These are phyloP conservation scores for Amoebophrya sp. DNA, from an alignment of 169 alveolate genomes.

Conservation along the genomic window DNA sequence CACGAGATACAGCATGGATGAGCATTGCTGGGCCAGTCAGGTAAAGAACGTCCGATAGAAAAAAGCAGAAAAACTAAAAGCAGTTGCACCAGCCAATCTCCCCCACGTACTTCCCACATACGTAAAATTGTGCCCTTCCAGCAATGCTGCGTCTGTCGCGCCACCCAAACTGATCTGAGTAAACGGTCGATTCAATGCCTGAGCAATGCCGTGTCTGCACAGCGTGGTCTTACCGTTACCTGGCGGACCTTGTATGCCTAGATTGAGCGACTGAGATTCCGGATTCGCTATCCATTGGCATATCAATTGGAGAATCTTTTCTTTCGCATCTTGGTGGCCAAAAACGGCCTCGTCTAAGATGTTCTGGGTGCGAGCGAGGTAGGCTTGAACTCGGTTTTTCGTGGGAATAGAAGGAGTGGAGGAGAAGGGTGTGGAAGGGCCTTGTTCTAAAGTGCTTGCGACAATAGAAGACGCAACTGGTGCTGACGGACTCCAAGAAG, in stretches of 20 bases:
- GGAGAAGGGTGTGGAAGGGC: too few relatives aligned
- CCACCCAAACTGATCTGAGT: background rate
- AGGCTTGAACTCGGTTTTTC: too few relatives aligned
- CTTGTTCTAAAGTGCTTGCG: too few relatives aligned
- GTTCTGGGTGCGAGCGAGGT: background rate
- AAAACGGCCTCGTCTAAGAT: background rate
- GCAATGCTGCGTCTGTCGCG: background rate
- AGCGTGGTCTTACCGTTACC: background rate
- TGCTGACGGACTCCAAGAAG: too few relatives aligned
- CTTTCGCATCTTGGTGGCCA: background rate
- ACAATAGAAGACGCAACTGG: too few relatives aligned
- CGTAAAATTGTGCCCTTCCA: background rate
- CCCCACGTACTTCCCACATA: constrained; percentile 21
- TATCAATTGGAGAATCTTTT: background rate
- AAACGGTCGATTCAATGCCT: background rate
- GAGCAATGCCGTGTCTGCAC: background rate
- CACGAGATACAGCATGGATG: background rate
- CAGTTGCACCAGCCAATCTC: background rate
- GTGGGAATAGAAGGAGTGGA: too few relatives aligned
- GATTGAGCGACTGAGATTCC: background rate
- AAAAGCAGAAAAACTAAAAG: background rate
- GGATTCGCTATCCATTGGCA: constrained; percentile 16
- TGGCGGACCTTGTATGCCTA: background rate
- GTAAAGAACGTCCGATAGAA: background rate
- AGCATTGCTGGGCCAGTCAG: background rate